Evolutionary conservation across 2,329 filamentous ascomycete species (phyloP).

Genomic region (Ophiosphaerella korrae): DNA sequence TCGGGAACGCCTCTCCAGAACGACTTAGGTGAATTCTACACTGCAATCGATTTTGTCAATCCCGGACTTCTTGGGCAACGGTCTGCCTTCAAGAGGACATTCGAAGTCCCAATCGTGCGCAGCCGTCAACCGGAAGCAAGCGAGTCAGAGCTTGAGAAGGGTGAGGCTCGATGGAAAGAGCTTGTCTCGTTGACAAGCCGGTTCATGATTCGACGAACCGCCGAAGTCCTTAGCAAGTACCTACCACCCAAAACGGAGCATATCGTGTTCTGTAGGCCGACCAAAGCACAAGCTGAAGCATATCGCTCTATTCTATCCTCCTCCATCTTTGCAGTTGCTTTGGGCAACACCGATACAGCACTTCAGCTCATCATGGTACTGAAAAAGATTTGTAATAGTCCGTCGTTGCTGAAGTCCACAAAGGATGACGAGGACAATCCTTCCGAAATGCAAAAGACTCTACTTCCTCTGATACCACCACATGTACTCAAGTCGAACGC

Average conservation of each 20-base stretch:
- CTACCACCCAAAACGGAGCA: constrained; percentile 71
- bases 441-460: constrained; percentile 50
- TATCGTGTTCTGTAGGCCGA: constrained; percentile 69
- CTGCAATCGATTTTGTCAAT: constrained; percentile 72
- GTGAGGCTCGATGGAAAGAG: constrained; percentile 65
- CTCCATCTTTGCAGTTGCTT: constrained; percentile 64
- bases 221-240: constrained; percentile 69
- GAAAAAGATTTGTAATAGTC: constrained; percentile 77
- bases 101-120: constrained; percentile 67
- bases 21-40: constrained; percentile 69
- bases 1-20: constrained; percentile 73
- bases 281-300: constrained; percentile 63
- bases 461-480: constrained; percentile 60
- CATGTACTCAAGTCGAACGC: constrained; percentile 62
- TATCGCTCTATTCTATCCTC: constrained; percentile 69
- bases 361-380: constrained; percentile 73
- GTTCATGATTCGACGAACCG: constrained; percentile 70
- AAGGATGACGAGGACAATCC: constrained; percentile 54
- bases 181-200: constrained; percentile 64
- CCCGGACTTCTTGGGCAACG: constrained; percentile 68
- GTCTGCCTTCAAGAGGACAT: constrained; percentile 66
- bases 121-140: constrained; percentile 68
- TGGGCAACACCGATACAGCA: constrained; percentile 66
- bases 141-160: constrained; percentile 66
- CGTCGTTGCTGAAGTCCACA: constrained; percentile 63